phyloP scores from a whole-genome alignment of 129 eudicot species.

The Escallonia rubra region DNA sequence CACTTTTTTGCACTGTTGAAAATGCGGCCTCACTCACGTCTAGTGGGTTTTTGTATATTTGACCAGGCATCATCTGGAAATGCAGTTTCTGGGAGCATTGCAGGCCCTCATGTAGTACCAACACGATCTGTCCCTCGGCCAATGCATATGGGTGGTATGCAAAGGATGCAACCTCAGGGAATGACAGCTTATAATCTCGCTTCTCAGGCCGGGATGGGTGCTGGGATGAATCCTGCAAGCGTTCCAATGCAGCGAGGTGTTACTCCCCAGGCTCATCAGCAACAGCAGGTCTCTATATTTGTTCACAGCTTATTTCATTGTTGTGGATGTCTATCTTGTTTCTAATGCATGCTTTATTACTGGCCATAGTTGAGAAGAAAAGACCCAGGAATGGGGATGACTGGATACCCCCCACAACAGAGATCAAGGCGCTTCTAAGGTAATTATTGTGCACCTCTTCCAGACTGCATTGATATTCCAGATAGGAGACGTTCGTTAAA shows the following conservation, averaged over 20 bases:
- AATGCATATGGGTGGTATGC: conserved; percentile 77
- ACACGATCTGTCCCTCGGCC: conserved; percentile 68
- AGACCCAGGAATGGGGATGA: conserved; percentile 82
- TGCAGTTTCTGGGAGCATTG: conserved; percentile 54
- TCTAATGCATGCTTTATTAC: conserved; percentile 7
- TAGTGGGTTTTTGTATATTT: background rate
- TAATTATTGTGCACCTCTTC: conserved; percentile 7
- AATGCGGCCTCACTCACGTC: background rate
- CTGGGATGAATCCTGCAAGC: conserved; percentile 77
- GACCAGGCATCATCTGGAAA: conserved; percentile 65
- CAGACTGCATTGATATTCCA: background rate
- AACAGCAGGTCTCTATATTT: conserved; percentile 64
- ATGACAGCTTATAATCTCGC: conserved; percentile 76
- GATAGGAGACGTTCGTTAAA: no score
- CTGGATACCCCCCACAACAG: conserved; percentile 90
- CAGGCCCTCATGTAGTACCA: conserved; percentile 66
- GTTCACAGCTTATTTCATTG: background rate
- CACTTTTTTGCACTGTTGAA: background rate
- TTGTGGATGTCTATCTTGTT: background rate
- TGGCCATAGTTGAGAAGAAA: conserved; percentile 72
- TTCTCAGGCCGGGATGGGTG: conserved; percentile 87
- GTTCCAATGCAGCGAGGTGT: conserved; percentile 92
- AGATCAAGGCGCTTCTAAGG: conserved; percentile 88
- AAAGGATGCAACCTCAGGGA: conserved; percentile 82
- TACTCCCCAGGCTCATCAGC: conserved; percentile 74